These are phyloP conservation scores for Lepiota venenata DNA, from an alignment of 768 basidiomycete species.

Conservation along the genomic window DNA sequence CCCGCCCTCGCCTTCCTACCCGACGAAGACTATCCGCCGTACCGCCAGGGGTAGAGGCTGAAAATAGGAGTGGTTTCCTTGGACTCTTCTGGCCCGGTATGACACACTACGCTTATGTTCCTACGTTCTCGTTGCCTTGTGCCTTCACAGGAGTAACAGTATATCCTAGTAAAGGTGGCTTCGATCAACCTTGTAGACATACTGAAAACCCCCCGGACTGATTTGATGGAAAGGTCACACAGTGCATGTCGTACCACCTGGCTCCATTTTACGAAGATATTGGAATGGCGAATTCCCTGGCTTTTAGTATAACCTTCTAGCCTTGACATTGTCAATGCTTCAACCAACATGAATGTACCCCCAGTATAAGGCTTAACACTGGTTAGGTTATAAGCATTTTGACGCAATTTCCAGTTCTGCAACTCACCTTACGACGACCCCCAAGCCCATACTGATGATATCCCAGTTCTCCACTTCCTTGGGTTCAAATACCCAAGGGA, in stretches of 20 bases:
- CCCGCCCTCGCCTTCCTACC: conserved; percentile 60
- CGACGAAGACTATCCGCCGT: conserved; percentile 44
- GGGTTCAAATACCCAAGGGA: conserved; percentile 71
- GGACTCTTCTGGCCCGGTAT: conserved; percentile 65
- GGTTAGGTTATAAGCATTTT: neutral
- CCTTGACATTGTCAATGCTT: conserved; percentile 65
- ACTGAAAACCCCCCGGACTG: conserved; percentile 38
- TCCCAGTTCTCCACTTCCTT: conserved; percentile 58
- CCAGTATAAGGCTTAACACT: conserved; percentile 41
- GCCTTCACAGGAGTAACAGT: conserved; percentile 4
- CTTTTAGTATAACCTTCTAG: conserved; percentile 57
- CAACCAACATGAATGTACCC: conserved; percentile 81
- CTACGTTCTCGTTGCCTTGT: neutral
- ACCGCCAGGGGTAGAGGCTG: conserved; percentile 58
- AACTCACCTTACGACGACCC: conserved; percentile 57
- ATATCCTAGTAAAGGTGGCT: neutral
- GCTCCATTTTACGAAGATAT: conserved; percentile 31
- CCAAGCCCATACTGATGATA: conserved; percentile 51
- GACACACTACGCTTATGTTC: conserved; percentile 54
- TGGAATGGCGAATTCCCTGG: conserved; percentile 60
- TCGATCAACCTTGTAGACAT: neutral
- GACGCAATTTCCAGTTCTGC: conserved; percentile 47
- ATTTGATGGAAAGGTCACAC: conserved; percentile 52
- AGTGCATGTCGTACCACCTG: conserved; percentile 27
- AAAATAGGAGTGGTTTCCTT: conserved; percentile 53